phyloP scores from a whole-genome alignment of 345 rosid genomes.

The Rubroshorea leprosula region DNA sequence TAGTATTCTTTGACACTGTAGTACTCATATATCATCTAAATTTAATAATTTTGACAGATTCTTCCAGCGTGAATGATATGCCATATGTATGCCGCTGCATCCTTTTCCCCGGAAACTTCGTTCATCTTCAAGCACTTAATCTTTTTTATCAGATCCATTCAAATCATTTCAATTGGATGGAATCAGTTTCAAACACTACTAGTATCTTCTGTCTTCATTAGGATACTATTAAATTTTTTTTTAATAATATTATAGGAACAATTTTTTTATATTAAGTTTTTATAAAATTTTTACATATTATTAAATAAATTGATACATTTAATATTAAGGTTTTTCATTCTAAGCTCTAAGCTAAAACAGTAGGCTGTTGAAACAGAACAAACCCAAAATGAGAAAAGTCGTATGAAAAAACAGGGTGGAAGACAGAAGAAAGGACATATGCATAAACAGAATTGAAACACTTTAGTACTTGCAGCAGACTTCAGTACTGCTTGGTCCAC shows the following conservation, averaged over 20 bases:
- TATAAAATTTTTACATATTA: too few relatives aligned
- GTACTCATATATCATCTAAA: too few relatives aligned
- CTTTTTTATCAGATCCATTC: constrained; percentile 4
- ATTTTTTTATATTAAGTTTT: too few relatives aligned
- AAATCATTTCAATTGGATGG: too few relatives aligned
- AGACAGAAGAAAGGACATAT: constrained; percentile 18
- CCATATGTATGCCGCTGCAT: constrained; percentile 7
- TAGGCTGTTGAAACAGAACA: neutral
- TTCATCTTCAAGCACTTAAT: constrained; percentile 32
- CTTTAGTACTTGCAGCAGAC: constrained; percentile 21
- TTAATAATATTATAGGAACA: too few relatives aligned
- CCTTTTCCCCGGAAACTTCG: constrained; percentile 28
- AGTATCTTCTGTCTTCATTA: too few relatives aligned
- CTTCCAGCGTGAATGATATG: constrained; percentile 25
- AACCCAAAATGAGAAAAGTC: constrained; percentile 8
- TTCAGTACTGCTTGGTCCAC: constrained; percentile 29
- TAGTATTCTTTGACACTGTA: too few relatives aligned
- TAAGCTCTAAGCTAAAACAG: constrained; percentile 25
- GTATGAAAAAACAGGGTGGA: constrained; percentile 25
- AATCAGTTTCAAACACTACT: too few relatives aligned
- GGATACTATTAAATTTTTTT: too few relatives aligned
- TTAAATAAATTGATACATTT: too few relatives aligned
- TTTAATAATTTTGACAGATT: constrained; percentile 41
- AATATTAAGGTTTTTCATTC: too few relatives aligned
- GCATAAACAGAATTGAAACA: constrained; percentile 22